Evolutionary conservation across 2,329 filamentous ascomycete genomes (phyloP).

Genomic region (Clarireedia hainanense): DNA sequence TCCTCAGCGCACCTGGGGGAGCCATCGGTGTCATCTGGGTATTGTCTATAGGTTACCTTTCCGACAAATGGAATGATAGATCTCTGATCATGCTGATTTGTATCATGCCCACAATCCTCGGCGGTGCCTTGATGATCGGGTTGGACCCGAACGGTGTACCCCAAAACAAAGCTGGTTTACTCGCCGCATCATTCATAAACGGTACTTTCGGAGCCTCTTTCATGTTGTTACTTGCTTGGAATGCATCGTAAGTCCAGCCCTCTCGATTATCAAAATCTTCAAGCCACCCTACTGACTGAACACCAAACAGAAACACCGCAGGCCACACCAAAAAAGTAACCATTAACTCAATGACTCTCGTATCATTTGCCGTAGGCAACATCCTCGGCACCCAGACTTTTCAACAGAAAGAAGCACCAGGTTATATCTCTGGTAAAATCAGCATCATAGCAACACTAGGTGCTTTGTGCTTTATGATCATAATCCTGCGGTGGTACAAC

Average conservation of each 20-base stretch:
- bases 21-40: conserved; percentile 43
- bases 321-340: conserved; percentile 42
- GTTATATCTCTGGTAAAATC: not conserved
- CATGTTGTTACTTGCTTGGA: conserved; percentile 43
- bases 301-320: conserved; percentile 34
- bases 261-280: conserved; percentile 42
- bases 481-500: conserved; percentile 20
- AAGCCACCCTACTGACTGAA: conserved; percentile 7
- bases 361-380: conserved; percentile 43
- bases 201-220: not conserved
- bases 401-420: conserved; percentile 13
- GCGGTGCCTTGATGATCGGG: no score
- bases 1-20: conserved; percentile 44
- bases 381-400: conserved; percentile 35
- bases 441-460: not conserved
- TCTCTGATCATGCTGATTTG: no score
- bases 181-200: no score
- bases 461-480: no score
- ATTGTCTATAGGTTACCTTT: conserved; percentile 40
- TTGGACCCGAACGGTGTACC: no score
- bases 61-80: conserved; percentile 16
- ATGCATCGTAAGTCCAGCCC: conserved; percentile 42
- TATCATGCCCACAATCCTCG: no score
- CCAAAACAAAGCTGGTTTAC: no score
- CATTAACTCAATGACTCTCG: conserved; percentile 39